These are phyloP conservation scores for Moniliophthora roreri DNA, from an alignment of 1,284 basidiomycete genomes.

Conservation along the genomic window DNA sequence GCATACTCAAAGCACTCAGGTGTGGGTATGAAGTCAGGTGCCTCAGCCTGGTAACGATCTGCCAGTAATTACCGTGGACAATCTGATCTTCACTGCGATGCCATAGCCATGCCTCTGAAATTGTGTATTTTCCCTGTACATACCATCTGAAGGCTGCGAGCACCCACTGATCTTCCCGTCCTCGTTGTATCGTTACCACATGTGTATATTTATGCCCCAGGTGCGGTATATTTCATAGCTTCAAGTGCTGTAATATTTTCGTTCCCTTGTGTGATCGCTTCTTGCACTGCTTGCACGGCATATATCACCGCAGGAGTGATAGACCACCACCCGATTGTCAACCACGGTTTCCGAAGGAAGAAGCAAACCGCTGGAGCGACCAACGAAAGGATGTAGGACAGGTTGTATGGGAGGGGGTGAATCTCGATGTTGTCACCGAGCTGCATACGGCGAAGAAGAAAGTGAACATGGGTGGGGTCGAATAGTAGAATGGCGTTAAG, in stretches of 20 bases:
- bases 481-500: slow-evolving; percentile 43
- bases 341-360: slow-evolving; percentile 47
- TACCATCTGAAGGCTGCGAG: no score
- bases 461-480: slow-evolving; percentile 26
- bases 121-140: no score
- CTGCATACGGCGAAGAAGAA: slow-evolving; percentile 12
- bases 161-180: no score
- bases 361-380: slow-evolving; percentile 47
- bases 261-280: slow-evolving; percentile 41
- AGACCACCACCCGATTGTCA: slow-evolving; percentile 53
- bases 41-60: no score
- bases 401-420: slow-evolving; percentile 39
- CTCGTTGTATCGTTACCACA: background rate
- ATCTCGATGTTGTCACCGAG: slow-evolving; percentile 23
- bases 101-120: no score
- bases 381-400: slow-evolving; percentile 42
- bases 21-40: background rate
- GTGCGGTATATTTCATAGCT: slow-evolving; percentile 50
- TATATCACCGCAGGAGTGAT: slow-evolving; percentile 40
- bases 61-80: no score
- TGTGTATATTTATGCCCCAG: slow-evolving; percentile 42
- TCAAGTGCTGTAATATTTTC: slow-evolving; percentile 50
- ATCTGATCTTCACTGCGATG: no score
- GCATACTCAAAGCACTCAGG: background rate
- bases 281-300: slow-evolving; percentile 42